Base-by-base conservation (phyloP, 2,329 filamentous ascomycete species). In the Ascocoryne sarcoides region DNA sequence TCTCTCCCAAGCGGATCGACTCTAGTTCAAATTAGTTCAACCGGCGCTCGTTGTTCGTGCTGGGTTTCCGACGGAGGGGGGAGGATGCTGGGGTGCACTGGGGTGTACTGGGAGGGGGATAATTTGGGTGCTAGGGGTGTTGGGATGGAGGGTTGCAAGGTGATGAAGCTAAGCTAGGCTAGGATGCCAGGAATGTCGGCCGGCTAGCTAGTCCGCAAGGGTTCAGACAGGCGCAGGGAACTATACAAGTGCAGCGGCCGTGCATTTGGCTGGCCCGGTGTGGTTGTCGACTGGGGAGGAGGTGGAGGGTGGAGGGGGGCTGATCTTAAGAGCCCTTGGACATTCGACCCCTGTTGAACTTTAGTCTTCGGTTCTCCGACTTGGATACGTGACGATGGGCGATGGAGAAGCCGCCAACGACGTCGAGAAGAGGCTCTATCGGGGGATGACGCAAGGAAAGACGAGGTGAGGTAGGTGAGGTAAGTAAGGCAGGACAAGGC, bases 291-390 rank as follows among this genome's bases (percentile, higher is more conserved):
- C 35, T 29, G 28, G 28, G 36, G 36, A 32, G 15, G 30, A 14
- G 30, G 10, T 18, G 16, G 35, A 18, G 36, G 36, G 42, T 42
- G 30, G 10, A 20, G 16, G 35, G 14, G 36, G 36, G 42, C 41
- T 42, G 49, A 49, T 51, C 47, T 46, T 43, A 43, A 37, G 46
- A n/a, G n/a, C 34, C 31, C 39, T 39, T 44, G 43, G 45, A 26
- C 30, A n/a, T n/a, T 30, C 19, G 32, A 45, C 39, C 49, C 49
- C 47, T 50, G 49, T 43, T 32, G 29, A 48, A 43, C 37, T 48
- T 47, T 50, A 46, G 47, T 46, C 45, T 50, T 45, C 42, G 37
- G 47, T 47, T 50, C 47, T 44, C 23, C 23, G 23, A 26, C 23
- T 26, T 12, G 23, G n/a, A n/a, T n/a, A n/a, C n/a, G n/a, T n/a